phyloP scores from a whole-genome alignment of 306 rosid genomes.

The Mucuna pruriens region DNA sequence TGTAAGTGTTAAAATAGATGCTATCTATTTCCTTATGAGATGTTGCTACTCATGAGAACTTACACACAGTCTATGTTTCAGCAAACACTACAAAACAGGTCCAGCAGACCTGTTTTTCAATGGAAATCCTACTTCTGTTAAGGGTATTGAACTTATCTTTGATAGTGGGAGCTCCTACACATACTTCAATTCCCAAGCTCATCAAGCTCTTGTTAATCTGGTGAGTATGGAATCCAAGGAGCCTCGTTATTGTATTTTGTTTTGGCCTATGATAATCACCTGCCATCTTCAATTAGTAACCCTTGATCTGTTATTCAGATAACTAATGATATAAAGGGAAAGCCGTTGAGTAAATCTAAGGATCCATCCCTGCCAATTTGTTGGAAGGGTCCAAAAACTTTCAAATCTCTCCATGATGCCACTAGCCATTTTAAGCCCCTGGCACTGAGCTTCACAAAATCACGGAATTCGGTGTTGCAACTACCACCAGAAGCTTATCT shows the following conservation, averaged over 20 bases:
- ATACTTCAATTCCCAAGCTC: conserved; percentile 66
- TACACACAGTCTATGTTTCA: conserved; percentile 37
- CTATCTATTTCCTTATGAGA: neutral
- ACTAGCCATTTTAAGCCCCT: conserved; percentile 60
- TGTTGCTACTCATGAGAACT: neutral
- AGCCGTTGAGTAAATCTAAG: conserved; percentile 50
- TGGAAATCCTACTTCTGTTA: conserved; percentile 57
- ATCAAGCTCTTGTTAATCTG: conserved; percentile 47
- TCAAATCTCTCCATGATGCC: conserved; percentile 57
- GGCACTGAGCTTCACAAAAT: conserved; percentile 51
- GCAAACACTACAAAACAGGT: conserved; percentile 68
- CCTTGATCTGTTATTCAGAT: conserved; percentile 50
- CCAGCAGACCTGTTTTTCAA: conserved; percentile 68
- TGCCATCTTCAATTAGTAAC: neutral
- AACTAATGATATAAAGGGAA: conserved; percentile 56
- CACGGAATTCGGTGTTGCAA: conserved; percentile 48
- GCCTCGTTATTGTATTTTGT: neutral
- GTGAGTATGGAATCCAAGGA: conserved; percentile 46
- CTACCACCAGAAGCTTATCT: conserved; percentile 71
- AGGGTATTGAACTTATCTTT: conserved; percentile 61
- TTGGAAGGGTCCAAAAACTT: conserved; percentile 79
- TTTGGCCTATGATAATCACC: neutral
- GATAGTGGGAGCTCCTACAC: conserved; percentile 92
- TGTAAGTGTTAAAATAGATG: conserved; percentile 48
- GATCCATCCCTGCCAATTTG: conserved; percentile 66